These are phyloP conservation scores for Solanum tarapatanum DNA, from an alignment of 257 asterid genomes.

Conservation along the genomic window DNA sequence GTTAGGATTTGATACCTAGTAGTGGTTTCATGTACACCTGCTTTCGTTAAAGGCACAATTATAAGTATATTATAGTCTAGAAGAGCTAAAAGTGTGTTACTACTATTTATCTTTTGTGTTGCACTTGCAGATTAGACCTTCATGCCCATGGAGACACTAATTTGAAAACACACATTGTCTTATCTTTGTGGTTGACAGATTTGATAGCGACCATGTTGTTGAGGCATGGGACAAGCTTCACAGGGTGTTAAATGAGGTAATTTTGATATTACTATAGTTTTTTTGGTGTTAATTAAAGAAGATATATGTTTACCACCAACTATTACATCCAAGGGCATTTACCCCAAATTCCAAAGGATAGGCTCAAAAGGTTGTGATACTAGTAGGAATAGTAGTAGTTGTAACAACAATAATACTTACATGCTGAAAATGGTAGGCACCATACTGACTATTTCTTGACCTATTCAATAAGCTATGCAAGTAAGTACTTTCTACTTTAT, in stretches of 20 bases:
- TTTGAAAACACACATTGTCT: too few species aligned
- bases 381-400: too few species aligned
- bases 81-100: too few species aligned
- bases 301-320: neutral
- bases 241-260: neutral
- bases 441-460: neutral
- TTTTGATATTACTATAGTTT: neutral
- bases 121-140: too few species aligned
- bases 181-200: too few species aligned
- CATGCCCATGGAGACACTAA: too few species aligned
- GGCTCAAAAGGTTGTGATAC: neutral
- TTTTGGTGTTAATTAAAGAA: neutral
- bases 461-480: too few species aligned
- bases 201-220: neutral
- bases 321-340: neutral
- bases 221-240: neutral
- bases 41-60: neutral
- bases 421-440: neutral
- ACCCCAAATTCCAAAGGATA: neutral
- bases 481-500: neutral
- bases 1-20: neutral
- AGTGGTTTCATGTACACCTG: neutral
- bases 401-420: neutral
- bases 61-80: too few species aligned
- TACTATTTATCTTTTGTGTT: too few species aligned